A percentile compares a stretch with the other conserved stretches of the same genome.
phyloP scores from a whole-genome alignment of 2,329 filamentous ascomycete species.

The Phaeosphaeria sp. region DNA sequence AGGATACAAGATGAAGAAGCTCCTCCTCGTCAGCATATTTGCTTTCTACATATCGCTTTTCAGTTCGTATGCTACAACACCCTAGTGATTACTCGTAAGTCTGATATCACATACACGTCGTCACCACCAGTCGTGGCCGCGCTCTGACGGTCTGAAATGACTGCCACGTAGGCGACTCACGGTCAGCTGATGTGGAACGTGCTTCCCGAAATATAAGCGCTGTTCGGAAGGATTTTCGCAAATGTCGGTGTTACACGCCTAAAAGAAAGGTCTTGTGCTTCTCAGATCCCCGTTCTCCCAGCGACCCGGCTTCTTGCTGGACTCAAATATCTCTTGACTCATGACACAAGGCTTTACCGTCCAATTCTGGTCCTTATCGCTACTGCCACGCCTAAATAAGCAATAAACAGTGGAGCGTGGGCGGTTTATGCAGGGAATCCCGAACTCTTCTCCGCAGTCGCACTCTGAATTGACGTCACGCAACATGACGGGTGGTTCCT shows the following conservation, averaged over 20 bases:
- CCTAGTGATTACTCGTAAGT: neutral
- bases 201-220: no score
- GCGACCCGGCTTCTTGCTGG: neutral
- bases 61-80: neutral
- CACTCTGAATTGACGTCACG: conserved; percentile 31
- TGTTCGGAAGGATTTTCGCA: neutral
- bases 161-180: neutral
- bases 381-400: conserved; percentile 14
- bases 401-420: conserved; percentile 11
- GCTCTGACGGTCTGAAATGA: neutral
- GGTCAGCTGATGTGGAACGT: neutral
- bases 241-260: neutral
- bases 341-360: neutral
- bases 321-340: neutral
- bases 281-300: neutral
- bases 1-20: neutral
- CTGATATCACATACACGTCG: neutral
- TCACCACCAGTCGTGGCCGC: no score
- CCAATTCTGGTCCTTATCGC: neutral
- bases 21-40: neutral
- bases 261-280: neutral
- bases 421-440: conserved; percentile 16
- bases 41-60: neutral
- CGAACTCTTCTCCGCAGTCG: conserved; percentile 7
- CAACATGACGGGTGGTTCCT: conserved; percentile 24